Evolutionary conservation across 805 yeast genomes (phyloP).

Genomic region (Dipodascus geniculatus): DNA sequence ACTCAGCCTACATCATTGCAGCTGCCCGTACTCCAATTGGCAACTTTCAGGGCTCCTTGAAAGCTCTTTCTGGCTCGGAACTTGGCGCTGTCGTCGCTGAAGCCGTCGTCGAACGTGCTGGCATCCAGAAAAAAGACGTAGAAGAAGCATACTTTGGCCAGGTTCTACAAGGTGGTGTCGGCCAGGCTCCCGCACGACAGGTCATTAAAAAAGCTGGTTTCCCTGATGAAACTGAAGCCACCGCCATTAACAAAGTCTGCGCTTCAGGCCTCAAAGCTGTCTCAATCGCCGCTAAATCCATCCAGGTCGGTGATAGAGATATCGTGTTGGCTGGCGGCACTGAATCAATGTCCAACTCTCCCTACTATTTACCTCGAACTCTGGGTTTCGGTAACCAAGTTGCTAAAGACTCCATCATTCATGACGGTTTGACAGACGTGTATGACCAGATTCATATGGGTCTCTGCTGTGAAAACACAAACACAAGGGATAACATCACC

Average conservation of each 20-base stretch:
- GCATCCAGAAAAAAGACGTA: conserved; percentile 59
- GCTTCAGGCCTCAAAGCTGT: conserved; percentile 90
- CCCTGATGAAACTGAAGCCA: conserved; percentile 67
- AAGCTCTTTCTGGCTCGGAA: conserved; percentile 61
- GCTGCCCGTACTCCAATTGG: conserved; percentile 93
- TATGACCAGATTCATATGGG: conserved; percentile 87
- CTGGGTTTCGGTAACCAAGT: conserved; percentile 38
- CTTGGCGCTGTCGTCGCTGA: conserved; percentile 81
- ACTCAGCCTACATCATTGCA: conserved; percentile 55
- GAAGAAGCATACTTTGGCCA: conserved; percentile 88
- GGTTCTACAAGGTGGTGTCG: conserved; percentile 82
- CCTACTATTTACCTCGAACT: conserved; percentile 74
- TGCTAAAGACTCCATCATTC: conserved; percentile 50
- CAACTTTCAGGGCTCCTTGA: conserved; percentile 72
- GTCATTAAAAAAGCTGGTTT: conserved; percentile 84
- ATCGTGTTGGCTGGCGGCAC: conserved; percentile 92
- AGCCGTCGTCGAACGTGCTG: conserved; percentile 74
- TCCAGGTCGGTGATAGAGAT: conserved; percentile 72
- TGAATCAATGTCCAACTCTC: conserved; percentile 91
- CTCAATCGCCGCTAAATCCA: conserved; percentile 78
- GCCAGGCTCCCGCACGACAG: conserved; percentile 97
- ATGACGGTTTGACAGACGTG: conserved; percentile 84
- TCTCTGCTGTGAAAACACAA: conserved; percentile 90
- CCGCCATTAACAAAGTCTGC: conserved; percentile 91
- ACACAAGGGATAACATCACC: conserved; percentile 57